Percentiles rank a stretch among this genome's conserved stretches.
Evolutionary conservation across 257 asterid genomes (phyloP).

Genomic region (Voacanga thouarsii): DNA sequence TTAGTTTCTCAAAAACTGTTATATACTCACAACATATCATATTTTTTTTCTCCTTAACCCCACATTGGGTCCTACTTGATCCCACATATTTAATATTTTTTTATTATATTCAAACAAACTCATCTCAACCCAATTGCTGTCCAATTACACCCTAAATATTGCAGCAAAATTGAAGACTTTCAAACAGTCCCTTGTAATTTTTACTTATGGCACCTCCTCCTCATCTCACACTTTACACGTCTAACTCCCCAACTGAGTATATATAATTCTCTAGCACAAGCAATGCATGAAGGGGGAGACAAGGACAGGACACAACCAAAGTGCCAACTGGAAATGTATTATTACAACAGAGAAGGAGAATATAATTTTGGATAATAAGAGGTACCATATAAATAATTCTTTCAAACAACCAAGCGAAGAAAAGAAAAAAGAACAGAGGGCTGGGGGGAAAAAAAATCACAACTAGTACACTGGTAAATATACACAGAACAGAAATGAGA

Average conservation of each 20-base stretch:
- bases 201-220: neutral
- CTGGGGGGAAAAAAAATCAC: neutral
- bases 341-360: neutral
- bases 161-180: neutral
- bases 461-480: constrained; percentile 7
- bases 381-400: neutral
- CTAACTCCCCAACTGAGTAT: neutral
- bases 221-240: neutral
- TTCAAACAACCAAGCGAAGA: neutral
- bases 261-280: neutral
- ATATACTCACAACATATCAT: no score
- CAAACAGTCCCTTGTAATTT: neutral
- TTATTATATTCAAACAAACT: no score
- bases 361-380: neutral
- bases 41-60: no score
- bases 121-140: no score
- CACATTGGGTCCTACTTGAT: no score
- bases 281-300: neutral
- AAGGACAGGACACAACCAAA: neutral
- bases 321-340: constrained; percentile 1
- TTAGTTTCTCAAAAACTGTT: no score
- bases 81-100: no score
- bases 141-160: no score
- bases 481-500: constrained; percentile 16
- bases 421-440: neutral